Percentiles rank a stretch among this genome's conserved stretches.
Conservation (phyloP, 805 yeast species). For the Yarrowia sp. region DNA sequence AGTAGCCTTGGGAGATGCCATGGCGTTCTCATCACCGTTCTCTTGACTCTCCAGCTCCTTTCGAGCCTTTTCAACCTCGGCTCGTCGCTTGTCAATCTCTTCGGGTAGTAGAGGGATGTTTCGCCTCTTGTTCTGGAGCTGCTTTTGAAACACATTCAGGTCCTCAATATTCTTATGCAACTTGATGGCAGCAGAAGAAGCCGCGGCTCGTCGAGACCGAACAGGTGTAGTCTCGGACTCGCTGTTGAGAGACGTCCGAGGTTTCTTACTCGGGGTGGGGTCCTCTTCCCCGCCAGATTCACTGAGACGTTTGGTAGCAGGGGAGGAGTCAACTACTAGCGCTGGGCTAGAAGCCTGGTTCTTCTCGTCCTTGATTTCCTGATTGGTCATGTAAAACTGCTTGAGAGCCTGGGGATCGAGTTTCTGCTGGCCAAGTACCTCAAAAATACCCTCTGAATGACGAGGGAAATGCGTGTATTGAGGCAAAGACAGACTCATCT, state of each 20-base stretch:
- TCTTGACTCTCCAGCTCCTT: constrained; percentile 11
- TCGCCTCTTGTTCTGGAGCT: constrained; percentile 63
- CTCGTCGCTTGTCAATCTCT: constrained; percentile 51
- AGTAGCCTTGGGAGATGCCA: constrained; percentile 6
- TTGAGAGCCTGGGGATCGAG: constrained; percentile 55
- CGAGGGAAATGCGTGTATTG: constrained; percentile 59
- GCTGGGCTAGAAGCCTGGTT: constrained; percentile 33
- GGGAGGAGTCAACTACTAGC: constrained; percentile 21
- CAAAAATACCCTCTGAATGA: constrained; percentile 52
- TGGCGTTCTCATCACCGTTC: not conserved
- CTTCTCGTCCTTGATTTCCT: constrained; percentile 40
- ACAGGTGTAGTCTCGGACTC: not conserved
- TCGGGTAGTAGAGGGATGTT: constrained; percentile 54
- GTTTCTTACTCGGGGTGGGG: constrained; percentile 16
- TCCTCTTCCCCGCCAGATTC: constrained; percentile 22
- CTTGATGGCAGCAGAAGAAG: constrained; percentile 67
- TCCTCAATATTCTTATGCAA: constrained; percentile 67
- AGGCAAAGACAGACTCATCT: constrained; percentile 56
- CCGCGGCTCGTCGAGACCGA: constrained; percentile 56
- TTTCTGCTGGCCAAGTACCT: constrained; percentile 61
- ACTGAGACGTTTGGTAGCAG: constrained; percentile 25
- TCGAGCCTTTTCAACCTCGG: constrained; percentile 30
- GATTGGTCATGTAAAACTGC: constrained; percentile 51
- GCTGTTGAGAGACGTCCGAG: not conserved
- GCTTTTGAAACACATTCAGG: constrained; percentile 59